These are phyloP conservation scores for Myotisia sp. DNA, from an alignment of 2,329 filamentous ascomycete species.

Conservation along the genomic window DNA sequence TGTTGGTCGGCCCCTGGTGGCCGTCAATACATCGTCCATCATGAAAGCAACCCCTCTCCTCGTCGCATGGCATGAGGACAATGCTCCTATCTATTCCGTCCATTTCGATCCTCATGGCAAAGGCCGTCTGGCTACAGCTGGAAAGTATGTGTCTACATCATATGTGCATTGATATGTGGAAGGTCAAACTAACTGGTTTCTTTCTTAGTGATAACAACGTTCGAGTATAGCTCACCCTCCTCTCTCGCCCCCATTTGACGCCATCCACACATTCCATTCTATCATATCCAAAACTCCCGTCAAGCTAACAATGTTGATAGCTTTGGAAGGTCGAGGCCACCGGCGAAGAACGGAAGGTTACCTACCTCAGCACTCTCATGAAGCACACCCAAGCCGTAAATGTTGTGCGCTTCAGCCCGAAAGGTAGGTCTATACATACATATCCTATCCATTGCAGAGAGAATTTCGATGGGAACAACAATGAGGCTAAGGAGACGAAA, in stretches of 20 bases:
- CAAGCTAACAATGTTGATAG: conserved; percentile 35
- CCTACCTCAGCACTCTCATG: conserved; percentile 77
- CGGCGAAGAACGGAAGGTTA: conserved; percentile 75
- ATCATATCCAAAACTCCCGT: conserved; percentile 6
- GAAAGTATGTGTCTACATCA: conserved; percentile 43
- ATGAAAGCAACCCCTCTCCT: conserved; percentile 97
- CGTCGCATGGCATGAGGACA: conserved; percentile 97
- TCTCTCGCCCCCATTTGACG: conserved; percentile 11
- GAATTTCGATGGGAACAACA: background rate
- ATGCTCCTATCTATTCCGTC: conserved; percentile 89
- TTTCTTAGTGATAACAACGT: conserved; percentile 69
- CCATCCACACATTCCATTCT: conserved; percentile 7
- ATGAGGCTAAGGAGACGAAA: no score
- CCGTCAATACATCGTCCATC: conserved; percentile 15
- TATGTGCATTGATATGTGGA: conserved; percentile 1
- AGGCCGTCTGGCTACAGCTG: conserved; percentile 79
- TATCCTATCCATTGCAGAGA: no score
- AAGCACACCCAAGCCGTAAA: conserved; percentile 98
- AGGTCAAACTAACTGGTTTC: conserved; percentile 6
- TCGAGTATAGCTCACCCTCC: conserved; percentile 45
- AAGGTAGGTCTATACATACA: conserved; percentile 51
- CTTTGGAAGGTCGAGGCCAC: conserved; percentile 81
- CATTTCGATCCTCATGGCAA: conserved; percentile 92
- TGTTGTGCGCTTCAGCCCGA: conserved; percentile 88
- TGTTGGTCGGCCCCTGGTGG: conserved; percentile 4